Percentiles rank a stretch among this genome's conserved stretches.
Evolutionary conservation across 108 stramenopile genomes (phyloP).

Genomic region (Nannochloropsis salina): DNA sequence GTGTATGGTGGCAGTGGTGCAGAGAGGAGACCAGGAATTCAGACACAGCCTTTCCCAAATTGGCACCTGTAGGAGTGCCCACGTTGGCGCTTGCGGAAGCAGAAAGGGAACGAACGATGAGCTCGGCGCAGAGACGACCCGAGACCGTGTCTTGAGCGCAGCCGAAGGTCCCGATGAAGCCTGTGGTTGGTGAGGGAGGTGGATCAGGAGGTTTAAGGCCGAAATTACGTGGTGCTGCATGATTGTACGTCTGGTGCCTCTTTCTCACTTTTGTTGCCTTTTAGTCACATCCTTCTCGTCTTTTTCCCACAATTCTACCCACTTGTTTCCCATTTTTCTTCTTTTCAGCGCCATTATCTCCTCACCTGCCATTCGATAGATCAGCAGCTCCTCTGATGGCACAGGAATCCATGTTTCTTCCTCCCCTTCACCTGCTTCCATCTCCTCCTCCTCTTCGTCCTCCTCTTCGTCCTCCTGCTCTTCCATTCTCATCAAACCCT

Average conservation of each 20-base stretch:
- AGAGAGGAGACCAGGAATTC: not conserved
- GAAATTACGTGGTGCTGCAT: not conserved
- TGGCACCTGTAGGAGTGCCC: not conserved
- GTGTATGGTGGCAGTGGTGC: not conserved
- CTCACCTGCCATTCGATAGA: not conserved
- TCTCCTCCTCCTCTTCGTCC: not conserved
- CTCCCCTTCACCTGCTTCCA: not conserved
- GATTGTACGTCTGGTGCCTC: too few species aligned
- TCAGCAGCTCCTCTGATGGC: not conserved
- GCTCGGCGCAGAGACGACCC: not conserved
- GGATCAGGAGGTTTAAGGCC: not conserved
- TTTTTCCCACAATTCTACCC: not conserved
- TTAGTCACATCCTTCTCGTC: not conserved
- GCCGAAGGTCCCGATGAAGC: not conserved
- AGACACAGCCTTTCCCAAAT: too few species aligned
- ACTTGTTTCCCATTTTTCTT: too few species aligned
- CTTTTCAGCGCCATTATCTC: not conserved
- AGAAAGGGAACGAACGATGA: not conserved
- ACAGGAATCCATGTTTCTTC: not conserved
- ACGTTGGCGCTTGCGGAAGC: not conserved
- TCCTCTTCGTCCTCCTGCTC: not conserved
- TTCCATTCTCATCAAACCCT: not conserved
- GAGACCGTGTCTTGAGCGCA: not conserved
- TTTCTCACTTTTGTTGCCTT: too few species aligned
- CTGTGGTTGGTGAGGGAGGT: not conserved